Evolutionary conservation across 2,329 filamentous ascomycete genomes (phyloP).

Genomic region (Orbilia javanica): DNA sequence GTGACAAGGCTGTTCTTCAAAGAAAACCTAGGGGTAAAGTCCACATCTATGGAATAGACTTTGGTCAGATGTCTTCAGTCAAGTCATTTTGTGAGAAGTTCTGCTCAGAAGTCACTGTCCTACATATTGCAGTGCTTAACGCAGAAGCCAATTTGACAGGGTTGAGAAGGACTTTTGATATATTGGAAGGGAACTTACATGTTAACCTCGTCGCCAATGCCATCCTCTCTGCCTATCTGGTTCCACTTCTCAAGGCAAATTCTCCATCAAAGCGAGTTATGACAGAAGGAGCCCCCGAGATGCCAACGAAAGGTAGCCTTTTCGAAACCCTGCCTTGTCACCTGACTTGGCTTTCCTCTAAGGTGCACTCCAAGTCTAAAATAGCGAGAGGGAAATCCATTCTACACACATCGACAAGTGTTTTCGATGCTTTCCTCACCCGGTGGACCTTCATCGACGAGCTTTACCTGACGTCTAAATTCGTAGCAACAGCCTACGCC

Average conservation of each 20-base stretch:
- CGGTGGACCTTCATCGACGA: neutral
- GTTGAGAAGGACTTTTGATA: constrained; percentile 63
- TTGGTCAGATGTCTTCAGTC: constrained; percentile 59
- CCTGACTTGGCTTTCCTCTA: constrained; percentile 65
- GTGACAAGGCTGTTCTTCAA: constrained; percentile 13
- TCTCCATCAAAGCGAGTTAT: constrained; percentile 44
- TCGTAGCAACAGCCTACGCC: constrained; percentile 61
- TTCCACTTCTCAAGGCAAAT: constrained; percentile 66
- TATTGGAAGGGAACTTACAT: constrained; percentile 70
- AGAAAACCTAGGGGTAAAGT: constrained; percentile 41
- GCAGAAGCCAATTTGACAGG: constrained; percentile 59
- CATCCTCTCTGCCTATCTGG: constrained; percentile 69
- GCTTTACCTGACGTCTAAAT: constrained; percentile 54
- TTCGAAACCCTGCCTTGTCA: constrained; percentile 62
- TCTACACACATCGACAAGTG: neutral
- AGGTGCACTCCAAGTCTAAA: constrained; percentile 63
- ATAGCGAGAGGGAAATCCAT: constrained; percentile 5
- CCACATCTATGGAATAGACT: constrained; percentile 60
- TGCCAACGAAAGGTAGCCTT: constrained; percentile 57
- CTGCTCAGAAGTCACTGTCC: constrained; percentile 51
- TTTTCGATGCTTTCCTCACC: neutral
- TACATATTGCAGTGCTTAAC: constrained; percentile 62
- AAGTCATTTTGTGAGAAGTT: constrained; percentile 59
- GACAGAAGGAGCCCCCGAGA: neutral
- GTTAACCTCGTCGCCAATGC: constrained; percentile 72